These are phyloP conservation scores for Eryngium alpinum DNA, from an alignment of 140 eudicot genomes.

Conservation along the genomic window DNA sequence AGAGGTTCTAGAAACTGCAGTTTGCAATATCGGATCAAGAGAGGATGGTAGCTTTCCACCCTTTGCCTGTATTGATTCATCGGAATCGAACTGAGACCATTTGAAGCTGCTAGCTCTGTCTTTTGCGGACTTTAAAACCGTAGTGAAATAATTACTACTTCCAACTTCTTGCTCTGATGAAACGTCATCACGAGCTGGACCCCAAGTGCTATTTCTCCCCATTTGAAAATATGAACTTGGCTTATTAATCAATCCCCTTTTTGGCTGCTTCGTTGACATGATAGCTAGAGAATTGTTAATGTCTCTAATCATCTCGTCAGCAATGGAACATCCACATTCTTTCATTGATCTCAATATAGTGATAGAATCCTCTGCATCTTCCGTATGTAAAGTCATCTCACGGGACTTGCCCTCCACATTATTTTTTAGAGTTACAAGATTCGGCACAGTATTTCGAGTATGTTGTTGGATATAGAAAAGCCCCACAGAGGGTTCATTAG, in stretches of 20 bases:
- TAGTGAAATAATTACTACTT: constrained; percentile 42
- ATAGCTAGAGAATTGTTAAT: constrained; percentile 59
- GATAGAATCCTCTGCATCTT: constrained; percentile 82
- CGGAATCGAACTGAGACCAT: constrained; percentile 47
- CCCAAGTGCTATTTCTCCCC: constrained; percentile 54
- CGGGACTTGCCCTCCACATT: constrained; percentile 49
- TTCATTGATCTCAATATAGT: constrained; percentile 70
- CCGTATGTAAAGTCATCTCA: constrained; percentile 61
- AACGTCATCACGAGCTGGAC: constrained; percentile 39
- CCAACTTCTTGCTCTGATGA: constrained; percentile 32
- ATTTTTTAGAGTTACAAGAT: constrained; percentile 51
- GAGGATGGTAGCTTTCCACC: constrained; percentile 4
- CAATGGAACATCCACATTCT: constrained; percentile 70
- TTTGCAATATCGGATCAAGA: constrained; percentile 8
- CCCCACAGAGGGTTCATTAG: constrained; percentile 96
- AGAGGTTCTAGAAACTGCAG: constrained; percentile 14
- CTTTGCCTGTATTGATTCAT: constrained; percentile 18
- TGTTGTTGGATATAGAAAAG: constrained; percentile 88
- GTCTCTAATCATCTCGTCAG: constrained; percentile 68
- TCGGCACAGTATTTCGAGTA: constrained; percentile 70
- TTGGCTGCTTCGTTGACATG: constrained; percentile 67
- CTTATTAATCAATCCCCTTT: constrained; percentile 46
- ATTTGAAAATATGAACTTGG: constrained; percentile 40
- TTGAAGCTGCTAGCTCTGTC: constrained; percentile 44
- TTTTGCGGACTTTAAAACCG: constrained; percentile 60